Conservation (phyloP, 1,284 basidiomycete genomes). For the Irpex sp. region DNA sequence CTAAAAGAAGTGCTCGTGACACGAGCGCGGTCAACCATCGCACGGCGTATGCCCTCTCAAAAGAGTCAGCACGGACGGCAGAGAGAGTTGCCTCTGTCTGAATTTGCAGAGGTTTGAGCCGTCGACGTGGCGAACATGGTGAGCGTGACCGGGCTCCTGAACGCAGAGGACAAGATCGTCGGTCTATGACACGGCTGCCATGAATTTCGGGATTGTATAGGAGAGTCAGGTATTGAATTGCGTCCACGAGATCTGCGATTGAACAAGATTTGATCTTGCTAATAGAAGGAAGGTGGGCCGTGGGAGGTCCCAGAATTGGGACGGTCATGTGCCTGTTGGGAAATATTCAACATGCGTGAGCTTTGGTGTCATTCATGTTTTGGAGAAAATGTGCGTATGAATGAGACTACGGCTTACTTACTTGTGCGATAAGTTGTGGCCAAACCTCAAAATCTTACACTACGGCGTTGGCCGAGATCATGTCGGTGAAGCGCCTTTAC, state of each 20-base stretch:
- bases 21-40: conserved; percentile 68
- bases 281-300: conserved; percentile 25
- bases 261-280: conserved; percentile 18
- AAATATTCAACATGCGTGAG: neutral
- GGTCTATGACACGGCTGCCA: conserved; percentile 28
- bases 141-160: neutral
- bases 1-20: conserved; percentile 17
- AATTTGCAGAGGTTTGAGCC: neutral
- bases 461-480: neutral
- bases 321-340: conserved; percentile 1
- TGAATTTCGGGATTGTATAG: conserved; percentile 45
- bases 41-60: conserved; percentile 63
- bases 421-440: neutral
- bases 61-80: conserved; percentile 42
- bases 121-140: neutral
- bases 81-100: conserved; percentile 8
- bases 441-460: neutral
- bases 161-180: conserved; percentile 1
- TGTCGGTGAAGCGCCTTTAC: neutral
- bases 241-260: conserved; percentile 23
- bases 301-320: conserved; percentile 17
- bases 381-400: too few relatives aligned
- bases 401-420: neutral
- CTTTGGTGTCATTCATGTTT: too few relatives aligned
- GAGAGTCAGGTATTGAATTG: conserved; percentile 34